Evolutionary conservation across 2,329 filamentous ascomycete species (phyloP).

Genomic region (Apiospora sp.): DNA sequence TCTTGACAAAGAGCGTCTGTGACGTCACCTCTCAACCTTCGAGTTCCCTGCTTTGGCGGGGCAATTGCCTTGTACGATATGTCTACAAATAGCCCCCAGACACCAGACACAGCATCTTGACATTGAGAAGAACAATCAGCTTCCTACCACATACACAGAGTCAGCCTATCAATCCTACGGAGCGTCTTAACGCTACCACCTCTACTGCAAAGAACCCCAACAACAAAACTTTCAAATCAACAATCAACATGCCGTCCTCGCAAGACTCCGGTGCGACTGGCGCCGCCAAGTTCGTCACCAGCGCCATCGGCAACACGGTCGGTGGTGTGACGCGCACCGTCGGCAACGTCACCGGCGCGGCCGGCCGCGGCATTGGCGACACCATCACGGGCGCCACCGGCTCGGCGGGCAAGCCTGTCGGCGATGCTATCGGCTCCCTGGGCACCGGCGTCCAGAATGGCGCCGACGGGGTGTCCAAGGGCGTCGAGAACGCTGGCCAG

Average conservation of each 20-base stretch:
- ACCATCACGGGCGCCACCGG: conserved; percentile 55
- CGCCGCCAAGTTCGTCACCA: conserved; percentile 46
- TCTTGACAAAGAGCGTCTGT: background rate
- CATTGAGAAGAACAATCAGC: background rate
- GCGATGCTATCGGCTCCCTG: conserved; percentile 52
- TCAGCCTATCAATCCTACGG: background rate
- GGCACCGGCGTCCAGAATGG: conserved; percentile 54
- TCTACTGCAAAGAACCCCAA: background rate
- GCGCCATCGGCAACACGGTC: conserved; percentile 41
- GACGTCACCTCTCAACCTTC: conserved; percentile 5
- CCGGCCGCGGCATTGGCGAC: conserved; percentile 53
- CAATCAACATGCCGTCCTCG: conserved; percentile 21
- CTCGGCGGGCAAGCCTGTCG: conserved; percentile 54
- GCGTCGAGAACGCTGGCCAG: conserved; percentile 56
- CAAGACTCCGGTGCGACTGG: conserved; percentile 34
- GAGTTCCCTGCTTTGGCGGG: conserved; percentile 12
- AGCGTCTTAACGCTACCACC: background rate
- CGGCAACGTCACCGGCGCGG: conserved; percentile 48
- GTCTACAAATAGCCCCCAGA: background rate
- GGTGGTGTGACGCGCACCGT: conserved; percentile 43
- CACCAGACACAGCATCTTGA: background rate
- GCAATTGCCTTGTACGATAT: background rate
- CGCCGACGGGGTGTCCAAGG: conserved; percentile 50
- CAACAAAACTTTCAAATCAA: background rate
- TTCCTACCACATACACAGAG: background rate